phyloP scores from a whole-genome alignment of 2,329 filamentous ascomycete genomes.

The Aspergillus transmontanensis region DNA sequence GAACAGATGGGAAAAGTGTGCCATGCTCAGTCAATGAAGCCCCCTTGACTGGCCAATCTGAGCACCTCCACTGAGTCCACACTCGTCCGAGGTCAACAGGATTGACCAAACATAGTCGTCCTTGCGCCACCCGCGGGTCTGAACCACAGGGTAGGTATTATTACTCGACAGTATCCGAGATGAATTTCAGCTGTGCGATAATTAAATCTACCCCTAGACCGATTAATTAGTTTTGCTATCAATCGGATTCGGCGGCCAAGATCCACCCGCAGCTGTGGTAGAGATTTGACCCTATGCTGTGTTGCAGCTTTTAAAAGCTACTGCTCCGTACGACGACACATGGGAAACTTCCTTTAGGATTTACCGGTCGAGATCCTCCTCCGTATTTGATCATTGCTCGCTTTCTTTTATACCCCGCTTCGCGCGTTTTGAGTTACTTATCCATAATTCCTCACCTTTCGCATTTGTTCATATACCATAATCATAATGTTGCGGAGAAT shows the following conservation, averaged over 20 bases:
- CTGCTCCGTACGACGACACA: slow-evolving; percentile 9
- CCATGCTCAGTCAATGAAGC: slow-evolving; percentile 5
- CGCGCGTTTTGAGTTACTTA: not conserved
- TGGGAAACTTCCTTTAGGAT: not conserved
- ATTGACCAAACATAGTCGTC: slow-evolving; percentile 9
- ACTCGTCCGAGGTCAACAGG: slow-evolving; percentile 3
- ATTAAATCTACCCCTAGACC: not conserved
- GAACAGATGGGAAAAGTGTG: not conserved
- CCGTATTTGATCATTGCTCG: not conserved
- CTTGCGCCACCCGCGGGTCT: slow-evolving; percentile 11
- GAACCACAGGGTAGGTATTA: slow-evolving; percentile 7
- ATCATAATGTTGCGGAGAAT: slow-evolving; percentile 44
- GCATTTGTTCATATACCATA: slow-evolving; percentile 5
- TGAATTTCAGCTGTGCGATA: slow-evolving; percentile 6
- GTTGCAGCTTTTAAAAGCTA: slow-evolving; percentile 20
- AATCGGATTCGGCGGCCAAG: slow-evolving; percentile 17
- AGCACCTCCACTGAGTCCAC: slow-evolving; percentile 2
- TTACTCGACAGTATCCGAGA: slow-evolving; percentile 7
- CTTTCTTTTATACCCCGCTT: slow-evolving; percentile 16
- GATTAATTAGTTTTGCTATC: slow-evolving; percentile 14
- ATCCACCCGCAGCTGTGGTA: slow-evolving; percentile 12
- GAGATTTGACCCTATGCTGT: slow-evolving; percentile 10
- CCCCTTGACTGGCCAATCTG: slow-evolving; percentile 1
- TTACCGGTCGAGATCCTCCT: slow-evolving; percentile 1
- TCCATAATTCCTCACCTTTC: not conserved